Base-by-base conservation (phyloP, 2,329 filamentous ascomycete species). In the Ascosphaera apis region DNA sequence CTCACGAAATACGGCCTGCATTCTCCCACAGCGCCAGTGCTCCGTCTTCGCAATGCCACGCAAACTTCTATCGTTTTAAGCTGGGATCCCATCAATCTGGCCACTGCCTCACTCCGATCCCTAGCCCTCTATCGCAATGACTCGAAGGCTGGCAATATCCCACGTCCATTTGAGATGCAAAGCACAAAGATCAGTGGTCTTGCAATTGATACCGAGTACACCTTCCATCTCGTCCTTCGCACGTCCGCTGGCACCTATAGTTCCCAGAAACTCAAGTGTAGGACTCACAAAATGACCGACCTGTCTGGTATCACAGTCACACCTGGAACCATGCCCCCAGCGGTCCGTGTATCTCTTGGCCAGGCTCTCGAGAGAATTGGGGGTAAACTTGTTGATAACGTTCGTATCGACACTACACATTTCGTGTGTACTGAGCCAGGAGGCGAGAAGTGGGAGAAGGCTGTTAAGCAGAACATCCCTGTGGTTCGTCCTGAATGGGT, bases 251-350 rank as follows among this genome's bases (percentile, higher is more conserved):
- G 88, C 40, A 91, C 80, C 28, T 84, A 74, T 49, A 68, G 69
- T 41, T 88, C 78, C 52, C 80, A 92, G 44, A 81, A 78, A 53
- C 65, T 98, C 36, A 68, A 69, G 3, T 83, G 92, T 39, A 73
- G 77, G 49, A 98, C 88, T 33, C 88, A 98, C 62, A 92, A 93
- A 63, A 93, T 98, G 84, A 95, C 86, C 28, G 84, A 98, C 54
- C 65, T 98, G 36, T 84, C 78, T 44, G 88, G 88, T 39, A 84
- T 98, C 54, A 95, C 86, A 16, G 79, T 98, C 46, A 92, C 86
- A 2, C 76, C 83, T 0, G 88, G 88, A 35, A 69, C 92, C 45
- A 66, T 98, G 55, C 79, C 84, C 2, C 63, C 69, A 5, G 62
- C 73, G 36, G 62, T 76, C 37, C 73, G 72, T 50, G 81, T 91